Base-by-base conservation (phyloP, 345 rosid genomes). In the Aethionema arabicum region DNA sequence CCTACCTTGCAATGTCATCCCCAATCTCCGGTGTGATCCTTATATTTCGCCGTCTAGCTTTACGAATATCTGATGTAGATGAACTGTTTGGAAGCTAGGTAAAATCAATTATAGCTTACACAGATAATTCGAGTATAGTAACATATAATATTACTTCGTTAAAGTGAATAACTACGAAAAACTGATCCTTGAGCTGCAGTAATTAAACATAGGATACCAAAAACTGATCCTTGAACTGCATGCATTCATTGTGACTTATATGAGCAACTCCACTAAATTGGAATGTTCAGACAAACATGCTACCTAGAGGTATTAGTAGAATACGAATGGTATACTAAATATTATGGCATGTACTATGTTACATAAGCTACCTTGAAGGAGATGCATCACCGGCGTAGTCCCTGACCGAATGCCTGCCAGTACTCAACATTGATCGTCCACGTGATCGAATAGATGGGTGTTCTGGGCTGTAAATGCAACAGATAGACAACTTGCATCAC, bases 11-110 rank as follows among this genome's bases (percentile, higher is more conserved):
- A 52, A 95, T 90, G 81, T 95, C 95, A 76, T 95, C 99, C 32
- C 99, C 92, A 69, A 95, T 90, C 82, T 90, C 95, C 6, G 97
- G 97, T 56, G 99, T 86, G 74, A 86, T 84, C 79, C 97, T 95
- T 57, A 86, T 80, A 82, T 95, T 88, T 79, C 99, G 78, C 76
- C 99, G 77, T 76, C 99, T 72, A 65, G 32, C 74, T 75, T 92
- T 90, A 61, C 89, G 91, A 63, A 90, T 75, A 52, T 90, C 97
- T 61, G 85, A 77, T 52, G 83, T 76, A 51, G 97, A 83, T 44
- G 88, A 74, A 61, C 99, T 95, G 71, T 80, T 92, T 66, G 86
- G 88, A 60, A 76, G 76, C 80, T 70, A 67, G 33, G 70, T 51
- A 52, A 8, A 45, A 51, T 61, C 61, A 60, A 61, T 44, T 65